Percentiles rank a stretch among this genome's conserved stretches.
These are phyloP conservation scores for Globisporangium lucens DNA, from an alignment of 352 stramenopile genomes.

Conservation along the genomic window DNA sequence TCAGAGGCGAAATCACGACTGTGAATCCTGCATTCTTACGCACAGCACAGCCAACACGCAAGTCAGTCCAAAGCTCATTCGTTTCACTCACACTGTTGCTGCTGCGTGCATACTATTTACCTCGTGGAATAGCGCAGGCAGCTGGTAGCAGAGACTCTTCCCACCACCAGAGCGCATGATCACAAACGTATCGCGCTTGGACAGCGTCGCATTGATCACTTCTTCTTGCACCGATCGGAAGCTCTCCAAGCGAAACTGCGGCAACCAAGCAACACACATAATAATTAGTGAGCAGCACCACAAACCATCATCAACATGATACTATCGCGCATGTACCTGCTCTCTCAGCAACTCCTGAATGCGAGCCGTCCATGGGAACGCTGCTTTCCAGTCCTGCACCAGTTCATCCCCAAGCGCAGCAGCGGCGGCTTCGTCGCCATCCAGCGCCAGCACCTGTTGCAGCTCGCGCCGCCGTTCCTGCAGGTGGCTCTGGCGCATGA, in stretches of 20 bases:
- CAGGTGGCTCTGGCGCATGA: slow-evolving; percentile 51
- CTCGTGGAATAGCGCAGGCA: slow-evolving; percentile 71
- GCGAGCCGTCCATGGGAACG: slow-evolving; percentile 41
- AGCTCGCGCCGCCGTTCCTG: slow-evolving; percentile 45
- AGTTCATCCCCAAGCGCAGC: not conserved
- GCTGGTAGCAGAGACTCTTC: slow-evolving; percentile 90
- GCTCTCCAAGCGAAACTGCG: slow-evolving; percentile 70
- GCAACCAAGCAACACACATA: not conserved
- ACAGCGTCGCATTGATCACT: slow-evolving; percentile 91
- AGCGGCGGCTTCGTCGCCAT: slow-evolving; percentile 5
- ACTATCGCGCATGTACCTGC: slow-evolving; percentile 11
- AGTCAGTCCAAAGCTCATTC: not conserved
- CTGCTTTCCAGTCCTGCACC: slow-evolving; percentile 31
- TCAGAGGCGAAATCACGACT: slow-evolving; percentile 90
- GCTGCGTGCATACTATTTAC: slow-evolving; percentile 21
- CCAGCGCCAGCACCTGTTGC: slow-evolving; percentile 25
- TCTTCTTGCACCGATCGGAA: slow-evolving; percentile 90
- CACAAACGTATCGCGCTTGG: slow-evolving; percentile 87
- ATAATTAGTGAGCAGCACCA: not conserved
- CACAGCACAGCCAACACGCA: not conserved
- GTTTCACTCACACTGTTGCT: no score
- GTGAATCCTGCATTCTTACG: slow-evolving; percentile 63
- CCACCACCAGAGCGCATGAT: slow-evolving; percentile 90
- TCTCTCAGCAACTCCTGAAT: slow-evolving; percentile 30
- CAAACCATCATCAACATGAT: not conserved